Evolutionary conservation across 148 eudicot species (phyloP), one percentile per base, ranked within the genome.

Genomic region (Salicornia ramosissima): DNA sequence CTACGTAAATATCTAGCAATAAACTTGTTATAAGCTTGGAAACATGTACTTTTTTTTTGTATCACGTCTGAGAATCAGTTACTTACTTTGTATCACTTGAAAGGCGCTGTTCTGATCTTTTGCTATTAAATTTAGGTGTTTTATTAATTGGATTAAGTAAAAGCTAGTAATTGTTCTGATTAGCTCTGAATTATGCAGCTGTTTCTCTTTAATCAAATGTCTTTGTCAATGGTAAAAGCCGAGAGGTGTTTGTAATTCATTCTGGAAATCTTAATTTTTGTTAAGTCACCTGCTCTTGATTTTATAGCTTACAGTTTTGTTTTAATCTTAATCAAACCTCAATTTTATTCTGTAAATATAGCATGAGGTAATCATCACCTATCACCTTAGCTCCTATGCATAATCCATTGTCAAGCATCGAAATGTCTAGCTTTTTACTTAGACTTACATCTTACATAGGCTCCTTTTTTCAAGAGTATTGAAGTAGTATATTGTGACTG

Each of bases 111-210:
- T 39, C 4, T 62, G 65, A 39, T 63, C 53, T 30, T 49, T 21
- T 28, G 25, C 39, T 12, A 58, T 22, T 30, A 16, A 29, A 18
- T n/a, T n/a, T 47, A 22, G 42, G 9, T 64, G 5, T 64, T 4
- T 40, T 8, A n/a, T 24, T 26, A 66, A 59, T 24, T 61, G 68
- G 60, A 51, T 34, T 11, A 65, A 28, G 2, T 68, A n/a, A 40
- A 62, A 52, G 30, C n/a, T 39, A 4, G 12, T 18, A 8, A 36
- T 30, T 68, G 59, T 51, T 34, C 18, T 30, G 66, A 49, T 3
- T 69, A 73, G 21, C 25, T 65, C 7, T 4, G 43, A 12, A 8
- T 26, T n/a, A 28, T 43, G 29, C 9, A 54, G 30, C 43, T 33
- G 14, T 68, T 9, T 68, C 30, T 10, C 26, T 1, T 61, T 33